Evolutionary conservation across 345 rosid species (phyloP), one percentile per base, ranked within the genome.

Genomic region (Acer negundo): DNA sequence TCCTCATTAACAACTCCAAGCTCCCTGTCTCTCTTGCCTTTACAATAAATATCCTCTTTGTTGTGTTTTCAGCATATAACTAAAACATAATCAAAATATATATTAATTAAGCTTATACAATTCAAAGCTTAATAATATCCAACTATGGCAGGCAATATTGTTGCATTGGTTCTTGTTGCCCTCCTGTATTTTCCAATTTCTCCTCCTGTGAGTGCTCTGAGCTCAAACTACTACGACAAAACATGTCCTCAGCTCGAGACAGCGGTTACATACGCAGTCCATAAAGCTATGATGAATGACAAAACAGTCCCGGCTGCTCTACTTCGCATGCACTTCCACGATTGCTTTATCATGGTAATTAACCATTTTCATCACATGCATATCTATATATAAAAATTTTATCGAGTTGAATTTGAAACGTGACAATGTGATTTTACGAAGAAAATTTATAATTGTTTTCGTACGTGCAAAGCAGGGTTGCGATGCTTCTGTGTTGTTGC

Each of bases 271-370:
- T 19, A 38, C 26, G 88, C 87, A 2, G 92, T 95, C 81, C 80
- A 83, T 75, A 88, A 86, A 66, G 98, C 97, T n/a, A 86, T 89
- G 86, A 35, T 24, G 44, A 89, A 85, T 28, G 99, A 95, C 79
- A 87, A 72, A 38, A 95, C 96, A 7, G 96, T 90, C 62, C 92
- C 98, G 0, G 95, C 97, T 10, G 97, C 90, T 0, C 85, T 95
- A 7, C 91, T 93, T 35, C 87, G 98, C 67, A 90, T 93, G 97
- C 99, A 93, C 38, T 95, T 93, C 69, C 97, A 95, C 23, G 97
- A 93, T 63, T 93, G 97, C 77, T 95, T 95, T 56, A 82, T 95
- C 26, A 88, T 92, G 71, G 97, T 35, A 35, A 35, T 35, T 91
- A 35, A 35, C 38, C 6, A 35, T 35, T 35, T 35, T 35, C 38